phyloP scores from a whole-genome alignment of 2,329 filamentous ascomycete genomes.

The Fusarium sulawesiense region DNA sequence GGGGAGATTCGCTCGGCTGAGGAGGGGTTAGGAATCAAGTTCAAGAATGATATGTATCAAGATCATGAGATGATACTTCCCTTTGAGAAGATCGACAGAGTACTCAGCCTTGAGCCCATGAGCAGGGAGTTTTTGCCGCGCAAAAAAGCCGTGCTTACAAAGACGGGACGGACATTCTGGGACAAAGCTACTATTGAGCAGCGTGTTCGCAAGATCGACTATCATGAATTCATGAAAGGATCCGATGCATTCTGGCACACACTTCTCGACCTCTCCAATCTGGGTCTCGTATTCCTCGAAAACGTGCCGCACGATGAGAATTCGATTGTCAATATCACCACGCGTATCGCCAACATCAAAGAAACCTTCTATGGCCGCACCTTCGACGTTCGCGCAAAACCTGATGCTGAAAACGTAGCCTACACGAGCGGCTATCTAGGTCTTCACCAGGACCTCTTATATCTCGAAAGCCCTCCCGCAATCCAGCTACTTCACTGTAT shows the following conservation, averaged over 20 bases:
- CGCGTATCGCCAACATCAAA: constrained; percentile 80
- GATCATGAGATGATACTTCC: constrained; percentile 51
- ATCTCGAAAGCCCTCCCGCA: constrained; percentile 81
- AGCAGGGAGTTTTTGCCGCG: not conserved
- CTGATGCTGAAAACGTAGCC: constrained; percentile 88
- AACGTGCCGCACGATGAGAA: constrained; percentile 76
- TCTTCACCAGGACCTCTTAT: constrained; percentile 94
- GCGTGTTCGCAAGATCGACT: constrained; percentile 71
- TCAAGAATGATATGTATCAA: constrained; percentile 60
- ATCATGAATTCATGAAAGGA: constrained; percentile 76
- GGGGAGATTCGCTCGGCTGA: constrained; percentile 46
- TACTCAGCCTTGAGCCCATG: constrained; percentile 34
- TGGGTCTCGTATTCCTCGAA: constrained; percentile 82
- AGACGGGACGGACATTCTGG: constrained; percentile 56
- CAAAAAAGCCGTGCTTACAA: constrained; percentile 24
- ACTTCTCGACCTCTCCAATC: constrained; percentile 69
- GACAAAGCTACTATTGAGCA: constrained; percentile 51
- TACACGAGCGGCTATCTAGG: constrained; percentile 86
- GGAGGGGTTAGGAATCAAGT: constrained; percentile 67
- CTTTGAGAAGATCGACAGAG: constrained; percentile 48
- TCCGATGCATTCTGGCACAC: constrained; percentile 66
- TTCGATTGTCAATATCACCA: constrained; percentile 75
- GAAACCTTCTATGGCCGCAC: constrained; percentile 92
- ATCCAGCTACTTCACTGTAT: constrained; percentile 92
- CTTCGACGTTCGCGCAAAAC: constrained; percentile 86